Conservation (phyloP, 202 grass and related monocot genomes). For the Eragrostis tef region DNA sequence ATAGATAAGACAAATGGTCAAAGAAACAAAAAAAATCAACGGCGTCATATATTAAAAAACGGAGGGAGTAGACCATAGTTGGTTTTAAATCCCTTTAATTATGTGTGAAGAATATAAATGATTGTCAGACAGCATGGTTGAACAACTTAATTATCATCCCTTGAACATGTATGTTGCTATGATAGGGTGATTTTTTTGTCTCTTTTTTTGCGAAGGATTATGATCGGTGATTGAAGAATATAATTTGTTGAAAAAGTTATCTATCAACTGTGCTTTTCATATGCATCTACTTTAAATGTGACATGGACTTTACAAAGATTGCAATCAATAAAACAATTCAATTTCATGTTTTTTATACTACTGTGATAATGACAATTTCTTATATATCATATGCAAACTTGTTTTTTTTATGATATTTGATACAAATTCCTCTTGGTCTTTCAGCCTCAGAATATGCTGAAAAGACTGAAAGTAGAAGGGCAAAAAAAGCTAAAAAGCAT, state of each 20-base stretch:
- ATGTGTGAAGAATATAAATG: background rate
- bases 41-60: too few species aligned
- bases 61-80: background rate
- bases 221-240: background rate
- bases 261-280: background rate
- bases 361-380: background rate
- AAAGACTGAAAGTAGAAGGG: conserved; percentile 49
- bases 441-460: conserved; percentile 46
- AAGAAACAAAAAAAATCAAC: too few species aligned
- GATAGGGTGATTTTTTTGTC: background rate
- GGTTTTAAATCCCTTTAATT: background rate
- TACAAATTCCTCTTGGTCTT: conserved; percentile 30
- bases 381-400: conserved; percentile 18
- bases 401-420: conserved; percentile 43
- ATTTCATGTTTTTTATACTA: conserved; percentile 21
- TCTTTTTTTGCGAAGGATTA: background rate
- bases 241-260: background rate
- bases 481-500: conserved; percentile 22
- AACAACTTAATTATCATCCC: background rate
- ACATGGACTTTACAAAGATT: background rate
- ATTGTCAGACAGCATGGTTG: background rate
- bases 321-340: background rate
- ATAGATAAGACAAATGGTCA: too few species aligned
- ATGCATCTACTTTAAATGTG: background rate
- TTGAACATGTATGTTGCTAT: background rate